Percentiles rank a stretch among this genome's conserved stretches.
Conservation (phyloP, 2,329 filamentous ascomycete species). For the Pestalotiopsis sp. region DNA sequence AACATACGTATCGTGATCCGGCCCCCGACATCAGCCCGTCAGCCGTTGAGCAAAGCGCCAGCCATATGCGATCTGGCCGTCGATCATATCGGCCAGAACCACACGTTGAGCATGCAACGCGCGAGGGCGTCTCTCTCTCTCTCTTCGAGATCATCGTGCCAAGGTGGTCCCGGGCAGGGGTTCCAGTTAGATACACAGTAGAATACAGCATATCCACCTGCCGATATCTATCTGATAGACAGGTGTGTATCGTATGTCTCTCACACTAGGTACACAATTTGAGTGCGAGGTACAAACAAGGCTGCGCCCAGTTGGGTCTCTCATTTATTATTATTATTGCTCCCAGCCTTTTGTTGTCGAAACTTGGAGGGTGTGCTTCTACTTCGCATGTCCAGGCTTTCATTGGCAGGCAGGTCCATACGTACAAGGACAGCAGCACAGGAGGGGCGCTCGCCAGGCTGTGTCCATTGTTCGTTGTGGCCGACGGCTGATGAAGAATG, state of each 20-base stretch:
- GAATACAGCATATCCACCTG: background rate
- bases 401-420: background rate
- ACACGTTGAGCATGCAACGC: background rate
- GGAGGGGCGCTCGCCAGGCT: background rate
- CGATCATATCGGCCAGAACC: background rate
- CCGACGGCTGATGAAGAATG: background rate
- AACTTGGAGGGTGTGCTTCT: background rate
- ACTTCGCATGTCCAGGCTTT: background rate
- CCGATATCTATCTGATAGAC: background rate
- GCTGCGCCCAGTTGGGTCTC: background rate
- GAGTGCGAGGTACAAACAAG: background rate
- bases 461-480: background rate
- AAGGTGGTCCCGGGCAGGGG: background rate
- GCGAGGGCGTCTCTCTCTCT: background rate
- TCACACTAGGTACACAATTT: background rate
- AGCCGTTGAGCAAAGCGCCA: background rate
- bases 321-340: background rate
- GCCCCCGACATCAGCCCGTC: background rate
- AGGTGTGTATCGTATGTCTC: too few relatives aligned
- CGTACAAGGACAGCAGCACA: background rate
- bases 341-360: background rate
- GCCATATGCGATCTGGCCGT: conserved; percentile 2
- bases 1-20: background rate
- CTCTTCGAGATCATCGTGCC: background rate
- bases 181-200: background rate